Base-by-base conservation (phyloP, 352 stramenopile species). In the Pythium rishiriense region DNA sequence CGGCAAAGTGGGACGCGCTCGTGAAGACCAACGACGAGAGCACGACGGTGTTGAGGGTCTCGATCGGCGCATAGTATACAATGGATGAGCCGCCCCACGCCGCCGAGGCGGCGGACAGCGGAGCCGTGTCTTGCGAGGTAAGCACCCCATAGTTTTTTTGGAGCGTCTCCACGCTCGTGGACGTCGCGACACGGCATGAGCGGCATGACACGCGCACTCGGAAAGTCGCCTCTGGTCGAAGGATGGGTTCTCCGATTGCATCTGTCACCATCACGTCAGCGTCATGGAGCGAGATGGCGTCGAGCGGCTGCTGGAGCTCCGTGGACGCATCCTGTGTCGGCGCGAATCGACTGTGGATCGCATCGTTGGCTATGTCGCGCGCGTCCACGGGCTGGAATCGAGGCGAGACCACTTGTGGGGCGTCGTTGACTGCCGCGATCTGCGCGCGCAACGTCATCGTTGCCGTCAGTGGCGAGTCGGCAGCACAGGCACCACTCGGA, bases 11-110 rank as follows among this genome's bases (percentile, higher is more conserved):
- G 4, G 26, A 5, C 9, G 41, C 55, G 28, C 75, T 51, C 22
- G 28, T 61, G 52, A 88, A 86, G 35, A 73, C 43, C 1, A 88
- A 68, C 8, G 69, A 62, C 41, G 55, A 56, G 56, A 90, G 58
- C 37, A 88, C 24, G 12, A 49, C 66, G 22, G 46, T 42, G 37
- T 87, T 88, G 6, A 86, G 62, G 7, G 72, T 59, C 21, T 31
- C 22, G 9, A 77, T 46, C 11, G 60, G 33, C 1, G 31, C 62
- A 31, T 64, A 64, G 22, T 61, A 69, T 10, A 7, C 28, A 3
- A 47, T 64, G 9, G 37, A 43, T 12, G 50, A 15, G 4, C 28
- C 10, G 4, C n/a, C n/a, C 56, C 56, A 62, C 11, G 1, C 63
- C n/a, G n/a, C n/a, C n/a, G n/a, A n/a, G n/a, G 70, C 74, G 15